Evolutionary conservation across 2,329 filamentous ascomycete genomes (phyloP), one percentile per base, ranked within the genome.

Genomic region (Alternaria tenuissima): DNA sequence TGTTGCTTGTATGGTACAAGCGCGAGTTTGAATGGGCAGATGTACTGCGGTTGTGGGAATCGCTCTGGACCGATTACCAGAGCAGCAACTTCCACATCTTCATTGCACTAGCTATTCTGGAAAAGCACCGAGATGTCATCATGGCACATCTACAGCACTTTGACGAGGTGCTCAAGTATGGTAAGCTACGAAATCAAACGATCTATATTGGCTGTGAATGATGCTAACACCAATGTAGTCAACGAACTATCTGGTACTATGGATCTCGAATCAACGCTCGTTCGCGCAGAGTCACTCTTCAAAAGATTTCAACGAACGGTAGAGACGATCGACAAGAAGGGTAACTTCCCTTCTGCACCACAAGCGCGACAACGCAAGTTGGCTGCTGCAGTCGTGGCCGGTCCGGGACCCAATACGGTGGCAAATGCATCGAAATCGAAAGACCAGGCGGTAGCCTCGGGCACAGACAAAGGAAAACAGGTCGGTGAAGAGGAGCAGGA

Each of bases 1-100:
- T 98, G 95, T 85, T 99, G 34, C 85, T 99, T 1, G 95, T 99
- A 9, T 99, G 95, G 95, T 99, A 95, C 80, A 99, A 99, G 83
- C 90, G 95, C 48, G 95, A 99, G 79, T 99, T 99, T 71, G 86
- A 88, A 67, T 99, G 94, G 92, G 78, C 86, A 48, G 93, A 98
- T 73, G 88, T 97, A 11, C 82, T 98, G 34, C 87, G 91, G 18
- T 82, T 99, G 4, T 99, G 95, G 95, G 95, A 99, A 79, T 85
- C 87, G 0, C 81, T 98, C 3, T 99, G 96, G 95, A 98, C 95
- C 2, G 95, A 99, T 76, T 95, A 90, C 70, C 80, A 93, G 62
- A 94, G 87, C 72, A 91, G 91, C 69, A 93, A 92, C 75, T 99
- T 98, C 80, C 95, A 98, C 75, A 83, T 99, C 14, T 99, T 99